Base-by-base conservation (phyloP, 192 early-diverging fungal species). In the Coemansia sp. region DNA sequence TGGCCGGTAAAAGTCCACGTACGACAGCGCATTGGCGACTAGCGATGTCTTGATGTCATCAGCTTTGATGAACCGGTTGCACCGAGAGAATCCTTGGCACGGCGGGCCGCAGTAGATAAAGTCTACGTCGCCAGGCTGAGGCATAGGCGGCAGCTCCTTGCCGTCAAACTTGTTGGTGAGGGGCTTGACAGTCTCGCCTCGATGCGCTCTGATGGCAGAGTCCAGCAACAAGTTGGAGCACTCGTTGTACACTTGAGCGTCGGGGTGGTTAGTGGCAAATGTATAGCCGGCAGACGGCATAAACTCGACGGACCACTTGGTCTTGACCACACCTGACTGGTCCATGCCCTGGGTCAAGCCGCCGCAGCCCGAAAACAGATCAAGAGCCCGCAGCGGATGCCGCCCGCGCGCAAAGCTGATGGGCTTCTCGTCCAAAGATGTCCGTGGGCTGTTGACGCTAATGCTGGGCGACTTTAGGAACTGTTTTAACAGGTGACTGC, bases 61-160 rank as follows among this genome's bases (percentile, higher is more conserved):
- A 1, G 86, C 87, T 61, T 89, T 88, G 60, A 87, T 70, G 65
- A 73, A 88, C 33, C 87, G 79, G 70, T 91, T 91, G 65, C 89
- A 72, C 5, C 86, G 73, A 42, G 86, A 89, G 67, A 90, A 91
- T 29, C 91, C 91, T 66, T 92, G 91, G 79, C 91, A 92, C 3
- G 90, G 89, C 18, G 91, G 91, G 0, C 91, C 91, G 66, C 91
- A 90, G 67, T 91, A 92, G 38, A 92, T 89, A 74, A 92, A 87
- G 68, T 90, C 88, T 11, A 91, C 87, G 40, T 87, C 83, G 38
- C 85, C 91, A 1, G 88, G 87, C 16, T 70, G 70, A 6, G 91
- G 91, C 87, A 92, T 88, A 0, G 82, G 78, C 22, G 78, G 64
- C 27, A 89, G 62, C 15, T 63, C 60, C 31, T 70, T 66, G 16